Evolutionary conservation across 2,329 filamentous ascomycete genomes (phyloP).

Genomic region (Hymenoscyphus scutula): DNA sequence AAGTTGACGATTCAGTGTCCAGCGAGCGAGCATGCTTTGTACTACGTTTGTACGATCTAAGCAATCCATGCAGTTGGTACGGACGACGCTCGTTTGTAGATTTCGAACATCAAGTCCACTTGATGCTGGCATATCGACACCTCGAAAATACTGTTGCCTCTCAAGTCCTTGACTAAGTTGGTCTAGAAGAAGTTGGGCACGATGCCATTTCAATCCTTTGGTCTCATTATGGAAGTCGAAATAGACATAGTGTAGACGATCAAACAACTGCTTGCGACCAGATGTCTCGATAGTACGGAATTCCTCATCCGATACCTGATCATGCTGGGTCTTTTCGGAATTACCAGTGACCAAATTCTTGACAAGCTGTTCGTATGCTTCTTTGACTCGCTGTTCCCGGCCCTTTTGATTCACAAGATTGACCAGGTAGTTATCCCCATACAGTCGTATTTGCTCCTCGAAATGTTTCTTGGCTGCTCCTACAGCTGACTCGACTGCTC

Average conservation of each 20-base stretch:
- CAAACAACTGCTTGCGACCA: slow-evolving; percentile 59
- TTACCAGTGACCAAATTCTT: slow-evolving; percentile 69
- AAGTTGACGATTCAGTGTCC: slow-evolving; percentile 84
- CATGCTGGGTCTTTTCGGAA: slow-evolving; percentile 62
- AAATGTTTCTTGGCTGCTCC: slow-evolving; percentile 84
- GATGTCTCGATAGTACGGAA: slow-evolving; percentile 73
- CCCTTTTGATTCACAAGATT: slow-evolving; percentile 97
- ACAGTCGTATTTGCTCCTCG: slow-evolving; percentile 85
- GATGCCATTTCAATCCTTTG: slow-evolving; percentile 90
- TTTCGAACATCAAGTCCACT: slow-evolving; percentile 77
- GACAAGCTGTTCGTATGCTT: slow-evolving; percentile 90
- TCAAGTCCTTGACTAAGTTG: slow-evolving; percentile 73
- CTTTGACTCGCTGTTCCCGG: slow-evolving; percentile 83
- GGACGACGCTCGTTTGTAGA: slow-evolving; percentile 83
- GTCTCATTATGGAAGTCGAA: slow-evolving; percentile 99
- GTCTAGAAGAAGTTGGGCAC: slow-evolving; percentile 82
- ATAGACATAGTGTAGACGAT: slow-evolving; percentile 92
- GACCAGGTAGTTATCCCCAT: slow-evolving; percentile 95
- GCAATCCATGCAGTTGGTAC: slow-evolving; percentile 99
- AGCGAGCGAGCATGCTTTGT: slow-evolving; percentile 92
- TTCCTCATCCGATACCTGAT: slow-evolving; percentile 71
- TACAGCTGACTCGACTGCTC: slow-evolving; percentile 76
- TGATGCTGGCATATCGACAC: slow-evolving; percentile 76
- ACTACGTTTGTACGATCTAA: slow-evolving; percentile 97
- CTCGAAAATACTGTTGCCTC: slow-evolving; percentile 88